A percentile compares a stretch with the other conserved stretches of the same genome.
These are phyloP conservation scores for Zymoseptoria pseudotritici DNA, from an alignment of 2,329 filamentous ascomycete genomes.

Conservation along the genomic window DNA sequence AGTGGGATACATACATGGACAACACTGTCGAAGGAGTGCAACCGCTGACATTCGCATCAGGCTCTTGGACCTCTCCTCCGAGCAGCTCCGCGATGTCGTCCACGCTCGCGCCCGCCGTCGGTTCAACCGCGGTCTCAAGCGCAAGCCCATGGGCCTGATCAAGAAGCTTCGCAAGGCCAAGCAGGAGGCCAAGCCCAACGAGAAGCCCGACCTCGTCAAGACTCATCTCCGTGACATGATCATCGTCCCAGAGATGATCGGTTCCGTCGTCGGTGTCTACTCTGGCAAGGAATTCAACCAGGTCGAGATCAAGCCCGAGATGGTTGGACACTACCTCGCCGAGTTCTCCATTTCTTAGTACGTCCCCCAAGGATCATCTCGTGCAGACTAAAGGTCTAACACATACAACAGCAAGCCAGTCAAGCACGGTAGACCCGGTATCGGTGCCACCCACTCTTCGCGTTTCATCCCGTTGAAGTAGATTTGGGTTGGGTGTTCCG, in stretches of 20 bases:
- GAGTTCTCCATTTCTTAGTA: conserved; percentile 99
- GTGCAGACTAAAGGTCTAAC: conserved; percentile 41
- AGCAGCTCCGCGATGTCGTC: conserved; percentile 98
- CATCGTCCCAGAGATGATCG: conserved; percentile 99
- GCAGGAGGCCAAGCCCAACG: conserved; percentile 97
- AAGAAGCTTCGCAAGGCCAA: conserved; percentile 99
- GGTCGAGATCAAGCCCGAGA: conserved; percentile 99
- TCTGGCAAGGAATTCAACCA: conserved; percentile 99
- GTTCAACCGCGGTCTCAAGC: conserved; percentile 99
- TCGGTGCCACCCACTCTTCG: conserved; percentile 99
- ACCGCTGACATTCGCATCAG: conserved; percentile 41
- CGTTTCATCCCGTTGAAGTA: conserved; percentile 99
- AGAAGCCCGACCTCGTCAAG: conserved; percentile 99
- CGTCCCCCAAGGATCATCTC: conserved; percentile 36
- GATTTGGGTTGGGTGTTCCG: conserved; percentile 5
- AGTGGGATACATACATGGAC: conserved; percentile 34
- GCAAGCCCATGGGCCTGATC: conserved; percentile 99
- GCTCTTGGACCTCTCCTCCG: conserved; percentile 96
- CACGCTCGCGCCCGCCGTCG: conserved; percentile 96
- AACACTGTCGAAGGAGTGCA: not conserved
- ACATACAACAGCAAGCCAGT: conserved; percentile 73
- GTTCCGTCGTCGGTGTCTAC: conserved; percentile 97
- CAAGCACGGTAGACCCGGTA: conserved; percentile 99
- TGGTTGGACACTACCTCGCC: conserved; percentile 98
- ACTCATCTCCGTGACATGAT: conserved; percentile 99